phyloP scores from a whole-genome alignment of 169 alveolate species.

The Cryptosporidium parvum region DNA sequence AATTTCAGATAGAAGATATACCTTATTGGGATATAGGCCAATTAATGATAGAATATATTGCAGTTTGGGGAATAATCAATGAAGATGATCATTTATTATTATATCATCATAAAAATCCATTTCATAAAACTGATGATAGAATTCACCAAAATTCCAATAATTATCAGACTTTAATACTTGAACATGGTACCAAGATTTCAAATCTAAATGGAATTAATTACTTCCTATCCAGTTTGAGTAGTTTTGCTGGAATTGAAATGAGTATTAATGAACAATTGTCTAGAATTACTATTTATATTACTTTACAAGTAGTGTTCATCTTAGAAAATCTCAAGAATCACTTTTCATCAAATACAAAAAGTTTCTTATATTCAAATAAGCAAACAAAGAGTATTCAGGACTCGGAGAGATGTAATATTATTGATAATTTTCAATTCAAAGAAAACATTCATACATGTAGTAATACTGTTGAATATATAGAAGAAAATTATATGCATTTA shows the following conservation, averaged over 20 bases:
- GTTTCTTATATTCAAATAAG: not conserved
- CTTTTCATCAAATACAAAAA: not conserved
- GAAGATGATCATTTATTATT: conserved; percentile 30
- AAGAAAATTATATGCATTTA: not conserved
- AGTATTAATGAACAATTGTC: not conserved
- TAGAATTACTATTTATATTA: conserved; percentile 7
- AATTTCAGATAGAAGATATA: conserved; percentile 9
- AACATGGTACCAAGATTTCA: not conserved
- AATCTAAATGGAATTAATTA: conserved; percentile 45
- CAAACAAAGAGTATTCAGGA: not conserved
- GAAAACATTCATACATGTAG: not conserved
- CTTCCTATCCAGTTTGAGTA: conserved; percentile 36
- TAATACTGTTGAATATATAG: not conserved
- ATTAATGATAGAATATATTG: conserved; percentile 50
- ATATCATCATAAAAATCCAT: conserved; percentile 66
- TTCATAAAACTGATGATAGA: conserved; percentile 18
- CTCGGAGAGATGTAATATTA: not conserved
- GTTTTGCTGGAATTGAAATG: conserved; percentile 66
- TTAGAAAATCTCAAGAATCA: not conserved
- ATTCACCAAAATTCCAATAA: not conserved
- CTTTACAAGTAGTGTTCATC: conserved; percentile 21
- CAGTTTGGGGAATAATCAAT: conserved; percentile 52
- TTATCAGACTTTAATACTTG: not conserved
- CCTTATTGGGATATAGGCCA: conserved; percentile 63
- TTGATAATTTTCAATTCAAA: too few relatives aligned